A percentile compares a stretch with the other conserved stretches of the same genome.
These are phyloP conservation scores for Phytophthora agathidicida DNA, from an alignment of 352 stramenopile genomes.

Conservation along the genomic window DNA sequence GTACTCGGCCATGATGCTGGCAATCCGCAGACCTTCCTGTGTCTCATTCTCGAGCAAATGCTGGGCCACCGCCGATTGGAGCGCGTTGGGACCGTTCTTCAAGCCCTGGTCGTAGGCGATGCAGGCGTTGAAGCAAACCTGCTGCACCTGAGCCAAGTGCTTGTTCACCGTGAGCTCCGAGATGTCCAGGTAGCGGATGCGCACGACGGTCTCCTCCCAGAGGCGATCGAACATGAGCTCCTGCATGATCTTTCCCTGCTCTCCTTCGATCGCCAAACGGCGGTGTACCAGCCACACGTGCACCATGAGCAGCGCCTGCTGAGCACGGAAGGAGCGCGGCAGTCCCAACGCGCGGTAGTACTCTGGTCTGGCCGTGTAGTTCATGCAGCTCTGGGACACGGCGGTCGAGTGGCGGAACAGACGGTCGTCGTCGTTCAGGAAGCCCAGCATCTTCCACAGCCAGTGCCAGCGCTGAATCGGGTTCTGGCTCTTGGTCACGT, in stretches of 20 bases:
- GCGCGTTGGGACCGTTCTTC: constrained; percentile 55
- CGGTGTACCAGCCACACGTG: constrained; percentile 98
- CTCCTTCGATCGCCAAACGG: constrained; percentile 85
- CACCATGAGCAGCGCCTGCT: constrained; percentile 93
- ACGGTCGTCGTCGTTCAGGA: constrained; percentile 87
- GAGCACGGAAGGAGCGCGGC: constrained; percentile 88
- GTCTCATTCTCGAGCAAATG: constrained; percentile 81
- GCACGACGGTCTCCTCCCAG: constrained; percentile 94
- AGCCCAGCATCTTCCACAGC: constrained; percentile 85
- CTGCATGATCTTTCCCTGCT: constrained; percentile 88
- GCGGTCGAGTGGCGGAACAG: constrained; percentile 75
- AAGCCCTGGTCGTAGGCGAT: constrained; percentile 94
- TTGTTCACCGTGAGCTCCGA: constrained; percentile 97
- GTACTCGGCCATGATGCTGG: constrained; percentile 66
- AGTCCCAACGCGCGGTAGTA: constrained; percentile 77
- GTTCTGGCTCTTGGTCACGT: constrained; percentile 71
- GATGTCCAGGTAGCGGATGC: constrained; percentile 93
- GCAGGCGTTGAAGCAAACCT: constrained; percentile 94
- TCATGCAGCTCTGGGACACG: constrained; percentile 87
- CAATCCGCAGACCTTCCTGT: constrained; percentile 55
- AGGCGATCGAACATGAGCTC: constrained; percentile 97
- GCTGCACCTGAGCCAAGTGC: constrained; percentile 95
- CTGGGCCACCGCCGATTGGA: constrained; percentile 72
- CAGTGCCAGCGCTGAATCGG: constrained; percentile 79
- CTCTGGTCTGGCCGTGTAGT: constrained; percentile 73